Evolutionary conservation across 1,284 basidiomycete genomes (phyloP).

Genomic region (Cerrena zonata): DNA sequence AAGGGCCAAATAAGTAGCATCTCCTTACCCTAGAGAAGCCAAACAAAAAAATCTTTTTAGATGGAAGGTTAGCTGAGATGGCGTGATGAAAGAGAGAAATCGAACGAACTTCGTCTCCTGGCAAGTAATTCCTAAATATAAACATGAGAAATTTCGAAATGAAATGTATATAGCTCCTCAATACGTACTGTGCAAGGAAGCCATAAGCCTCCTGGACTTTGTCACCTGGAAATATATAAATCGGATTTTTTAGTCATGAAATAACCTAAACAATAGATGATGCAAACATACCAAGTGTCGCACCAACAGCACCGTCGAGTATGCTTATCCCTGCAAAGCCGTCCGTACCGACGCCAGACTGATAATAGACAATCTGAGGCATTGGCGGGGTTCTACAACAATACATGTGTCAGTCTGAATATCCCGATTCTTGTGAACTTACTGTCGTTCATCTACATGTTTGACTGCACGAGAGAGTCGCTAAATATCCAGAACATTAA

Average conservation of each 20-base stretch:
- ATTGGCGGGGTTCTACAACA: constrained; percentile 38
- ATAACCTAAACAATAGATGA: background rate
- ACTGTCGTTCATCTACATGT: constrained; percentile 50
- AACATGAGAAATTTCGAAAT: background rate
- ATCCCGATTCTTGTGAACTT: no score
- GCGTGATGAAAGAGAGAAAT: no score
- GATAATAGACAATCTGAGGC: constrained; percentile 66
- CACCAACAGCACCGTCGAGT: constrained; percentile 58
- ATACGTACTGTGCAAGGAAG: constrained; percentile 63
- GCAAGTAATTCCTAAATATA: constrained; percentile 50
- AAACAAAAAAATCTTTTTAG: constrained; percentile 59
- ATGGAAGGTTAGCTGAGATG: no score
- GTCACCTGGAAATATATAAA: constrained; percentile 35
- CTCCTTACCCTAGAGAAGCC: constrained; percentile 60
- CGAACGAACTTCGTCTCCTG: constrained; percentile 63
- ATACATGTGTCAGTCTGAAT: no score
- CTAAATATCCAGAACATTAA: constrained; percentile 22
- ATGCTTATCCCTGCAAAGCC: constrained; percentile 35
- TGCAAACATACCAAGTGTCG: constrained; percentile 41
- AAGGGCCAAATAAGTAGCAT: background rate
- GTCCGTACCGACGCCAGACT: constrained; percentile 62
- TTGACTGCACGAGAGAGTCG: constrained; percentile 49
- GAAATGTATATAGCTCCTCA: background rate
- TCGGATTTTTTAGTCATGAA: constrained; percentile 7
- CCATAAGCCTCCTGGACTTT: constrained; percentile 71